Evolutionary conservation across 2,329 filamentous ascomycete genomes (phyloP).

Genomic region (Stagonosporopsis chrysanthemi): DNA sequence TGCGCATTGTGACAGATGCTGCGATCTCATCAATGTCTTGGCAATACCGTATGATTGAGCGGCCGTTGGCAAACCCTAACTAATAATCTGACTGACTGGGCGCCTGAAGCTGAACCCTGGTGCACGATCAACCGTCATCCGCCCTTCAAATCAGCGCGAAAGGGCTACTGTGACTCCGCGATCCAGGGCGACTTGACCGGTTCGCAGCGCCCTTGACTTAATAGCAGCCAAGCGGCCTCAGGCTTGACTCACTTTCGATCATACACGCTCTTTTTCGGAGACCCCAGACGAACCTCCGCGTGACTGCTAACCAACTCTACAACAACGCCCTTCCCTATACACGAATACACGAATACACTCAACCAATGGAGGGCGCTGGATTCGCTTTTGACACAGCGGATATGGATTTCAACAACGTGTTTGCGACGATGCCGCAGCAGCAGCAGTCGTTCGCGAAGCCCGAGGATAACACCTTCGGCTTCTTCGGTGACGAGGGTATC

Average conservation of each 20-base stretch:
- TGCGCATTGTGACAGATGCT: too few relatives aligned
- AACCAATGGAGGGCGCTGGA: constrained; percentile 39
- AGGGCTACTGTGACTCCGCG: constrained; percentile 19
- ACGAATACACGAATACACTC: constrained; percentile 17
- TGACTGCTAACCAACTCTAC: constrained; percentile 29
- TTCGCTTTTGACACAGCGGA: constrained; percentile 42
- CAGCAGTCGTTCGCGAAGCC: constrained; percentile 38
- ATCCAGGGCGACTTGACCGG: constrained; percentile 9
- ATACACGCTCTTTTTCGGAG: constrained; percentile 37
- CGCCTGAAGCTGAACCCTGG: constrained; percentile 14
- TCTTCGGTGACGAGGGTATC: constrained; percentile 46
- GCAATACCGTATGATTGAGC: background rate
- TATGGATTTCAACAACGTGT: constrained; percentile 43
- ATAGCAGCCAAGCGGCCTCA: constrained; percentile 34
- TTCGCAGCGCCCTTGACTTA: constrained; percentile 30
- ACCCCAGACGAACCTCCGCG: constrained; percentile 24
- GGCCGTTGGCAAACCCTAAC: background rate
- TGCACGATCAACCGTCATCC: constrained; percentile 8
- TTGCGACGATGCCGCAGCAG: constrained; percentile 32
- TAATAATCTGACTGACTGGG: constrained; percentile 13
- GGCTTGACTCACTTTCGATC: constrained; percentile 41
- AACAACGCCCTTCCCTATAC: constrained; percentile 28
- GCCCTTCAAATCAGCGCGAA: constrained; percentile 16
- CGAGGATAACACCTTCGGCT: constrained; percentile 44
- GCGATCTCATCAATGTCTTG: background rate